Evolutionary conservation across 805 yeast genomes (phyloP).

Genomic region (Saturnispora gosingensis): DNA sequence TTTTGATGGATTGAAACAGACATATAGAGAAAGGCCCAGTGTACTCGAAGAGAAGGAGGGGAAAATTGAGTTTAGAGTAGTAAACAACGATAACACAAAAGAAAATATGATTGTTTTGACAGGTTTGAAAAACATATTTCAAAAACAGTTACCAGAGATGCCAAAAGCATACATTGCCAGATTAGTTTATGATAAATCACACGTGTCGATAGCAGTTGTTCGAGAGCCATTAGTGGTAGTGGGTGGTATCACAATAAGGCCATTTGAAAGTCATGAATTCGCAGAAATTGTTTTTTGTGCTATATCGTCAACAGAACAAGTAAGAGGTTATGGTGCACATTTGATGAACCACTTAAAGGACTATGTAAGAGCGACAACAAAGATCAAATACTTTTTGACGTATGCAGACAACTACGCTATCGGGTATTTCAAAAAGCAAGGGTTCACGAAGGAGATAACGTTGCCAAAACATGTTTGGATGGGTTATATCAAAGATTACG

Average conservation of each 20-base stretch:
- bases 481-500: slow-evolving; percentile 98
- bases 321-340: slow-evolving; percentile 97
- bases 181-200: slow-evolving; percentile 88
- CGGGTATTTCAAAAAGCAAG: slow-evolving; percentile 97
- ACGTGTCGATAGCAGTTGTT: slow-evolving; percentile 92
- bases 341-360: slow-evolving; percentile 96
- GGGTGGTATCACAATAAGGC: slow-evolving; percentile 95
- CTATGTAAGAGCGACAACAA: slow-evolving; percentile 82
- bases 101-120: slow-evolving; percentile 89
- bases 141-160: slow-evolving; percentile 97
- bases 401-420: slow-evolving; percentile 99
- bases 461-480: slow-evolving; percentile 84
- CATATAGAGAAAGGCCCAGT: slow-evolving; percentile 87
- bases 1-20: slow-evolving; percentile 71
- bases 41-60: slow-evolving; percentile 92
- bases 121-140: slow-evolving; percentile 92
- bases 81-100: slow-evolving; percentile 81
- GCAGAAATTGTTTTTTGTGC: slow-evolving; percentile 99
- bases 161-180: slow-evolving; percentile 95
- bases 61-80: slow-evolving; percentile 89
- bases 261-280: slow-evolving; percentile 81
- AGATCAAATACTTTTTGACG: slow-evolving; percentile 77
- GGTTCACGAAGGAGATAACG: slow-evolving; percentile 90
- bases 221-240: slow-evolving; percentile 90
- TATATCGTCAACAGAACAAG: slow-evolving; percentile 94